These are phyloP conservation scores for Agaricus subrufescens DNA, from an alignment of 768 basidiomycete species.

Conservation along the genomic window DNA sequence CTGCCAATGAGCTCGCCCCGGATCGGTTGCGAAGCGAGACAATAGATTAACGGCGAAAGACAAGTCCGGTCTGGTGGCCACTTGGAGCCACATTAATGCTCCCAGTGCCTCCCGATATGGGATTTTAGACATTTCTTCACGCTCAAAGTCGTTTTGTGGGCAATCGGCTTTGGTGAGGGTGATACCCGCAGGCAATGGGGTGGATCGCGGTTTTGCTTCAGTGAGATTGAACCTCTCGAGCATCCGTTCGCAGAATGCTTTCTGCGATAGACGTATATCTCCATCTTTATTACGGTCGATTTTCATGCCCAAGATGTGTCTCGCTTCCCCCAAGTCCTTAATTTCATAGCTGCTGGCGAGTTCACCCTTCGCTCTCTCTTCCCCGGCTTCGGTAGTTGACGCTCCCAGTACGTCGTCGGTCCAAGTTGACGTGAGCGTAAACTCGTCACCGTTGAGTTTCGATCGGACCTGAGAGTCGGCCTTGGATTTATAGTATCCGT, in stretches of 20 bases:
- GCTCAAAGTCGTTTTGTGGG: neutral
- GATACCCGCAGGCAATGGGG: constrained; percentile 7
- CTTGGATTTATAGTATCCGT: constrained; percentile 10
- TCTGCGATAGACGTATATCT: constrained; percentile 1
- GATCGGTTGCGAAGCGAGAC: constrained; percentile 8
- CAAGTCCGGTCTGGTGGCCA: constrained; percentile 19
- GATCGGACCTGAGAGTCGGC: neutral
- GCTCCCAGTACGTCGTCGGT: neutral
- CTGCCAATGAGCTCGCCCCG: constrained; percentile 11
- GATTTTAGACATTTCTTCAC: neutral
- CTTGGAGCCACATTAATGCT: constrained; percentile 18
- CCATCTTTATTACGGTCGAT: constrained; percentile 2
- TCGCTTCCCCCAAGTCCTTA: constrained; percentile 11
- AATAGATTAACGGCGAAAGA: constrained; percentile 36
- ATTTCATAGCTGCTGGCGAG: constrained; percentile 2
- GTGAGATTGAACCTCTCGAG: constrained; percentile 9
- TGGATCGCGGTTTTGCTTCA: constrained; percentile 7
- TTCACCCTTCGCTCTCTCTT: too few relatives aligned
- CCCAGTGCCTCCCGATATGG: constrained; percentile 15
- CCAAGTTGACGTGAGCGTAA: constrained; percentile 4
- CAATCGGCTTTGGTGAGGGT: neutral
- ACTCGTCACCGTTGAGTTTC: constrained; percentile 5
- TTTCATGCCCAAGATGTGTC: constrained; percentile 10
- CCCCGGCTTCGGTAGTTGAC: too few relatives aligned
- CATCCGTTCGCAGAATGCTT: constrained; percentile 2